Evolutionary conservation across 1,284 basidiomycete genomes (phyloP), one percentile per base, ranked within the genome.

Genomic region (Phellinidium pouzarii): DNA sequence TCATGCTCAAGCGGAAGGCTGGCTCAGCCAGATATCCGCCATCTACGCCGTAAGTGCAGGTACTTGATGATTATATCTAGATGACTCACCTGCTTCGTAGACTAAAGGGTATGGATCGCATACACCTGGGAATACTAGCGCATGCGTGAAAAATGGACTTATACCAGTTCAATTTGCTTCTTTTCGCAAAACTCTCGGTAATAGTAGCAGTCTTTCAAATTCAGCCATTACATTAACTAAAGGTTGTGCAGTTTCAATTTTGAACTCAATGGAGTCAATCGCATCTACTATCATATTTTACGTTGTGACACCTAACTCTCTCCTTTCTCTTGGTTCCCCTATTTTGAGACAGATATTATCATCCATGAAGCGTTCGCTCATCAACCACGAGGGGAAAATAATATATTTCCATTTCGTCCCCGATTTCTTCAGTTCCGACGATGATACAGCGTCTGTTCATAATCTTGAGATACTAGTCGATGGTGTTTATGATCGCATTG

Each of bases 371-470:
- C 77, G 79, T 53, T 66, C 77, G 4, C 64, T 74, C 27, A 27
- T 50, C 76, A 76, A 62, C 66, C 69, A 23, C 71, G 71, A 55
- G 60, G 72, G 1, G 70, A 73, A 44, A 68, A 9, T 76, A 51
- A 66, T 78, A 14, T 68, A 82, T 22, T 77, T 86, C 48, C 85
- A 90, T 56, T 78, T 90, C 50, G 68, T 91, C 37, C 84, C 89
- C 1, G 80, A 87, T 52, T 70, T 78, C 11, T 66, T 86, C 17
- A 66, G 69, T 37, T 71, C 70, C 34, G 67, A 65, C 22, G 65
- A 71, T 36, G 68, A 71, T 50, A 70, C 70, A 54, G 69, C 75
- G 3, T 64, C 68, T 12, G 59, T 65, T 6, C 66, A 66, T 23
- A 68, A 69, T 46, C 65, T 67, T 5, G 71, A 71, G 42, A 59